Conservation (phyloP, 2,329 filamentous ascomycete species). For the Xenosphaeropsis pyriputrescens region DNA sequence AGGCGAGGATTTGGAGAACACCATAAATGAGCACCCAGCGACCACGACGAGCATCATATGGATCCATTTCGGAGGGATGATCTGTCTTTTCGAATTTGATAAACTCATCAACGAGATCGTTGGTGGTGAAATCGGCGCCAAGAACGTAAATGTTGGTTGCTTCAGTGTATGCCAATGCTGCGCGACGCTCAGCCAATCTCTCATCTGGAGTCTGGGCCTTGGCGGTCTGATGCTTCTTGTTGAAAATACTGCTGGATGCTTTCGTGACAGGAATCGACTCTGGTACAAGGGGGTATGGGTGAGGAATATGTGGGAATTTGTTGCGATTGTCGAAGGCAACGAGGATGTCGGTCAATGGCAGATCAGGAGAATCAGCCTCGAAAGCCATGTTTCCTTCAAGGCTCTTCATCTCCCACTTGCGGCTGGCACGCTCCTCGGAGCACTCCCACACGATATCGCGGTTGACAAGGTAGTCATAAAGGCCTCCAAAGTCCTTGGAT, state of each 20-base stretch:
- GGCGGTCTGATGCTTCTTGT: conserved; percentile 2
- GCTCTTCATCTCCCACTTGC: conserved; percentile 50
- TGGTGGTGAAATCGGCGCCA: conserved; percentile 35
- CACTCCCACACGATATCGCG: conserved; percentile 51
- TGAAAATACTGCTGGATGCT: neutral
- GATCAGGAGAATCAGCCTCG: conserved; percentile 31
- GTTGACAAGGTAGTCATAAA: conserved; percentile 60
- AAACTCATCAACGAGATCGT: conserved; percentile 39
- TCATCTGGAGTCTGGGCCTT: conserved; percentile 6
- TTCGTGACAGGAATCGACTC: conserved; percentile 24
- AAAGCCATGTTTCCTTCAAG: conserved; percentile 28
- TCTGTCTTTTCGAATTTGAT: conserved; percentile 41
- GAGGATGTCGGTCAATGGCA: conserved; percentile 54
- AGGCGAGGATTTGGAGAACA: conserved; percentile 42
- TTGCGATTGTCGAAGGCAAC: conserved; percentile 48
- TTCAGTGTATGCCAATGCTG: conserved; percentile 37
- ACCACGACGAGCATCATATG: conserved; percentile 37
- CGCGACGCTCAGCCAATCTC: conserved; percentile 11
- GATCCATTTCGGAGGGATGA: conserved; percentile 32
- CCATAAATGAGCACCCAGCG: conserved; percentile 48
- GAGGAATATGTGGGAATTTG: conserved; percentile 49
- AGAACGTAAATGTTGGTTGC: conserved; percentile 43
- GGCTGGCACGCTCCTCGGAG: conserved; percentile 41
- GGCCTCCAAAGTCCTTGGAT: conserved; percentile 50
- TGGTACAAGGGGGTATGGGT: conserved; percentile 52